A percentile compares a stretch with the other conserved stretches of the same genome.
Evolutionary conservation across 2,329 filamentous ascomycete genomes (phyloP).

Genomic region (Fusarium heterosporum): DNA sequence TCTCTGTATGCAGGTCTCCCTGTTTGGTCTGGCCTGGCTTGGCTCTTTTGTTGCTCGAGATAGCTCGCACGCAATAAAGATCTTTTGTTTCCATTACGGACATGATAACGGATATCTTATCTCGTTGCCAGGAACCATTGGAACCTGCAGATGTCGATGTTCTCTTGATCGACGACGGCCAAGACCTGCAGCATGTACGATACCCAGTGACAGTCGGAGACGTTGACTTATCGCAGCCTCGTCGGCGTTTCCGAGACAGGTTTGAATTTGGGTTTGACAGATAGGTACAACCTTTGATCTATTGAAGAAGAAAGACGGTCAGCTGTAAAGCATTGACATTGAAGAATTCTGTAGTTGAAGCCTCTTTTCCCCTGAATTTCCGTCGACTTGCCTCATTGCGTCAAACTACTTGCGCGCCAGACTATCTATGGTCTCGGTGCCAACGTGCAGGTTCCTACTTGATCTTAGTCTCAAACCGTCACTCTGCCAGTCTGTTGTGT

Average conservation of each 20-base stretch:
- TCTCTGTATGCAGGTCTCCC: conserved; percentile 24
- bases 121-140: conserved; percentile 35
- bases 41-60: conserved; percentile 38
- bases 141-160: conserved; percentile 30
- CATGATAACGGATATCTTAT: conserved; percentile 44
- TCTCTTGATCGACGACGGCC: conserved; percentile 24
- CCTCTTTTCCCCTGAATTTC: conserved; percentile 33
- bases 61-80: conserved; percentile 40
- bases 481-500: conserved; percentile 24
- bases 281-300: conserved; percentile 8
- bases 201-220: not conserved
- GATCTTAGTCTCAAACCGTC: conserved; percentile 42
- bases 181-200: conserved; percentile 12
- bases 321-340: conserved; percentile 9
- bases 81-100: conserved; percentile 45
- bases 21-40: conserved; percentile 27
- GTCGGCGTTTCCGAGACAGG: conserved; percentile 40
- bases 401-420: conserved; percentile 31
- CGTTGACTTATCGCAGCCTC: conserved; percentile 30
- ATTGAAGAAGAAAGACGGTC: conserved; percentile 16
- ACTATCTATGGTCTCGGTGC: conserved; percentile 29
- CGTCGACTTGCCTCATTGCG: conserved; percentile 36
- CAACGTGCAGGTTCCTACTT: conserved; percentile 41
- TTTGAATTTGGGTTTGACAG: not conserved
- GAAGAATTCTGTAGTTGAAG: conserved; percentile 15